phyloP scores from a whole-genome alignment of 2,329 filamentous ascomycete genomes.

The Botrytis pseudocinerea region DNA sequence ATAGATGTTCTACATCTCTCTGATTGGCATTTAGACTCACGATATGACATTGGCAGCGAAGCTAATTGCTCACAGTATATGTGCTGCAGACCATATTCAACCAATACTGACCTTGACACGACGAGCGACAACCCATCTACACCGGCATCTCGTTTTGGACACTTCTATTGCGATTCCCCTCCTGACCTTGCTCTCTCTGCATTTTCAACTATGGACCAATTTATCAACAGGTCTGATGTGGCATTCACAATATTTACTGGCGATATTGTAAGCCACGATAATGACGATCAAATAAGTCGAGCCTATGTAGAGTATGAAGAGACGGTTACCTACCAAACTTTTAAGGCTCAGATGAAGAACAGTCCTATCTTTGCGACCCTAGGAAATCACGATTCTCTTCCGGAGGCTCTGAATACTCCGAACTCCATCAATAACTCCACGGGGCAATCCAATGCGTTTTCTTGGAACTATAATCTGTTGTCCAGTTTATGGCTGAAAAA shows the following conservation, averaged over 20 bases:
- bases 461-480: slow-evolving; percentile 24
- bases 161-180: slow-evolving; percentile 23
- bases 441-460: slow-evolving; percentile 22
- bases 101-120: slow-evolving; percentile 18
- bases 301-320: slow-evolving; percentile 39
- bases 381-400: slow-evolving; percentile 36
- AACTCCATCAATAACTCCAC: slow-evolving; percentile 17
- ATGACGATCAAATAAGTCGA: slow-evolving; percentile 34
- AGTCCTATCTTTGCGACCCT: slow-evolving; percentile 37
- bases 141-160: slow-evolving; percentile 22
- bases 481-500: slow-evolving; percentile 28
- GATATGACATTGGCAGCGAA: slow-evolving; percentile 40
- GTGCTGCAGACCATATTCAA: slow-evolving; percentile 31
- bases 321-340: slow-evolving; percentile 34
- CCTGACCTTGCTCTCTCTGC: slow-evolving; percentile 24
- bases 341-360: slow-evolving; percentile 35
- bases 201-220: slow-evolving; percentile 25
- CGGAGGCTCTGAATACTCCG: slow-evolving; percentile 9
- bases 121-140: slow-evolving; percentile 16
- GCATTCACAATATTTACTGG: slow-evolving; percentile 40
- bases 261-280: slow-evolving; percentile 40
- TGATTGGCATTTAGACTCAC: slow-evolving; percentile 39
- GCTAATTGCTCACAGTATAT: slow-evolving; percentile 38
- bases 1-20: slow-evolving; percentile 38
- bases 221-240: slow-evolving; percentile 25